Evolutionary conservation across 495 filamentous ascomycete species (phyloP), one percentile per base, ranked within the genome.

Genomic region (Penicillium arizonense): DNA sequence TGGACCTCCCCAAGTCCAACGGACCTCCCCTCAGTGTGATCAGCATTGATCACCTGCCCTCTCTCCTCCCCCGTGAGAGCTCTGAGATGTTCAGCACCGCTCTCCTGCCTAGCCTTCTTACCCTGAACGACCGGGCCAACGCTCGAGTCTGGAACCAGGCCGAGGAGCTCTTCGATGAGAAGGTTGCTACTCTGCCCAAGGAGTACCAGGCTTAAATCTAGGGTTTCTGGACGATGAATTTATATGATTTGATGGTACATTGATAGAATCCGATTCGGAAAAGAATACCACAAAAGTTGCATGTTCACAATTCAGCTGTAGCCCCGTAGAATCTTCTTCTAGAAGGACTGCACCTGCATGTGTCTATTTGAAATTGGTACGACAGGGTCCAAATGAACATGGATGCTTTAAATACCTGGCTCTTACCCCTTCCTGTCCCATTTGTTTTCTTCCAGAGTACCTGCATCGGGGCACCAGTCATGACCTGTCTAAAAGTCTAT

Each of bases 41-140:
- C 67, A 86, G 83, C 46, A 96, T 97, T 60, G 92, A 96, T 65
- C 93, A 96, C 65, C 81, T 97, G 8, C 93, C 93, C 5, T 88
- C 84, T 26, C 81, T 96, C 34, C 79, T 97, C 14, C 89, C 93
- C 9, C 77, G 92, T 39, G 93, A 97, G 70, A 85, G 89, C 34
- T 89, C 84, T 30, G 93, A 97, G 76, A 83, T 88, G 23, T 97
- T 96, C 68, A 90, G 85, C 71, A 71, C 77, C 38, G 87, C 87
- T 23, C 74, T 97, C 49, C 71, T 97, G 33, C 91, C 91, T 3
- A 87, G 84, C 57, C 73, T 97, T 52, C 64, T 95, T 39, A 80
- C 87, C 57, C 75, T 97, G 44, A 90, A 93, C 65, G 79, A 90
- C 65, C 82, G 90, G 64, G 69, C 76, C 32, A 87, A 77, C 41